These are phyloP conservation scores for Globisporangium viniferum DNA, from an alignment of 352 stramenopile species.

Conservation along the genomic window DNA sequence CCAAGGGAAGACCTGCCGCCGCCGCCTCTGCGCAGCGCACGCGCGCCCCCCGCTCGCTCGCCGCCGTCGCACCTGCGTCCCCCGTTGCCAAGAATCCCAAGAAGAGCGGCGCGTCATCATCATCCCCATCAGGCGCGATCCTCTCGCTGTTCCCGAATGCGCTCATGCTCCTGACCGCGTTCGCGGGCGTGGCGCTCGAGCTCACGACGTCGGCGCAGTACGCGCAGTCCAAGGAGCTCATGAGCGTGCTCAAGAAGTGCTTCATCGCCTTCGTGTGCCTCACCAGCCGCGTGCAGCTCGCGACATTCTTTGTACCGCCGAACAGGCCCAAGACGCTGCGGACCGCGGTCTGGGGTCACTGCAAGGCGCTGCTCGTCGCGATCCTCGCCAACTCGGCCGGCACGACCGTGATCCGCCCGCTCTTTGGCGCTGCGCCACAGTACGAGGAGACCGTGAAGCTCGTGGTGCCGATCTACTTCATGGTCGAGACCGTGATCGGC, in stretches of 20 bases:
- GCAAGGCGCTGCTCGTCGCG: slow-evolving; percentile 45
- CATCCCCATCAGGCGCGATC: slow-evolving; percentile 2
- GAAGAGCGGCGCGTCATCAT: not conserved
- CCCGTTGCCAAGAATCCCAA: not conserved
- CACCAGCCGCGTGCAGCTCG: slow-evolving; percentile 40
- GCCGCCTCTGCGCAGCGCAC: not conserved
- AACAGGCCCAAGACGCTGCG: slow-evolving; percentile 34
- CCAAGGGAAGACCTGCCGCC: slow-evolving; percentile 11
- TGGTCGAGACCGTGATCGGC: slow-evolving; percentile 39
- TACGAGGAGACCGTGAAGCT: slow-evolving; percentile 58
- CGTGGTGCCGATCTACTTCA: slow-evolving; percentile 56
- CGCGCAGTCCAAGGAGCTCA: slow-evolving; percentile 39
- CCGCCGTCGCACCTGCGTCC: not conserved
- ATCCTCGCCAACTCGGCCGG: slow-evolving; percentile 63
- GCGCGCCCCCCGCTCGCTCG: not conserved
- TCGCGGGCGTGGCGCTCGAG: slow-evolving; percentile 44
- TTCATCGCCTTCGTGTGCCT: slow-evolving; percentile 70
- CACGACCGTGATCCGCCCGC: slow-evolving; percentile 57
- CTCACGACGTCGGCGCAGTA: slow-evolving; percentile 53
- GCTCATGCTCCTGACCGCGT: slow-evolving; percentile 36
- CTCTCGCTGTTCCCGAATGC: slow-evolving; percentile 32
- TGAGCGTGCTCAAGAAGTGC: slow-evolving; percentile 42
- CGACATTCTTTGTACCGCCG: slow-evolving; percentile 34
- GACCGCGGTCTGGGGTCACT: slow-evolving; percentile 27
- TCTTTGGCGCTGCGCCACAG: slow-evolving; percentile 50